Percentiles rank a stretch among this genome's conserved stretches.
These are phyloP conservation scores for Diaporthe vexans DNA, from an alignment of 2,329 filamentous ascomycete species.

Conservation along the genomic window DNA sequence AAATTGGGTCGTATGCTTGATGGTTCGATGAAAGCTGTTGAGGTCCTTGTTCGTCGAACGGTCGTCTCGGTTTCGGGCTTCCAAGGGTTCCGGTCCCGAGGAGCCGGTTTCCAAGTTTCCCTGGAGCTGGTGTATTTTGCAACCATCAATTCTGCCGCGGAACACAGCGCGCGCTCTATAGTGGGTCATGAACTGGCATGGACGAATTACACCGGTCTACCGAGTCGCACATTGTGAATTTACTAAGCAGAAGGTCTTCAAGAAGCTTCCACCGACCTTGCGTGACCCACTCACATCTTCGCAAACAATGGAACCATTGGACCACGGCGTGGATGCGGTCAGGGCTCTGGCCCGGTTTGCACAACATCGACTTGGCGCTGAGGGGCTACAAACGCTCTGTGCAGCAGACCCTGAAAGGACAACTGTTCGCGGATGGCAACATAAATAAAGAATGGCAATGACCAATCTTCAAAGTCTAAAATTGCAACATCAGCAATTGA, in stretches of 20 bases:
- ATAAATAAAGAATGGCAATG: constrained; percentile 18
- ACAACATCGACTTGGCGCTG: constrained; percentile 9
- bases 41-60: no score
- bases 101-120: no score
- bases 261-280: constrained; percentile 29
- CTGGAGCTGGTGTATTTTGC: no score
- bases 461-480: constrained; percentile 15
- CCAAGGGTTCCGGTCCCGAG: background rate
- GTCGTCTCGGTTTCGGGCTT: background rate
- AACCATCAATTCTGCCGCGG: background rate
- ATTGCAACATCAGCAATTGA: background rate
- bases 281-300: constrained; percentile 21
- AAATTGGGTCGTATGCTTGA: no score
- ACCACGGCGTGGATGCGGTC: background rate
- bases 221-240: constrained; percentile 2
- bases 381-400: background rate
- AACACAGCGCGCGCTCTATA: constrained; percentile 21
- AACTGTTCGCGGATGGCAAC: constrained; percentile 13
- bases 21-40: no score
- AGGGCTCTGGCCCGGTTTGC: background rate
- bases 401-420: background rate
- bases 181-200: background rate
- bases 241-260: background rate
- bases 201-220: background rate
- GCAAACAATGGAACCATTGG: constrained; percentile 17